Evolutionary conservation across 108 stramenopile genomes (phyloP).

Genomic region (Seminavis robusta): DNA sequence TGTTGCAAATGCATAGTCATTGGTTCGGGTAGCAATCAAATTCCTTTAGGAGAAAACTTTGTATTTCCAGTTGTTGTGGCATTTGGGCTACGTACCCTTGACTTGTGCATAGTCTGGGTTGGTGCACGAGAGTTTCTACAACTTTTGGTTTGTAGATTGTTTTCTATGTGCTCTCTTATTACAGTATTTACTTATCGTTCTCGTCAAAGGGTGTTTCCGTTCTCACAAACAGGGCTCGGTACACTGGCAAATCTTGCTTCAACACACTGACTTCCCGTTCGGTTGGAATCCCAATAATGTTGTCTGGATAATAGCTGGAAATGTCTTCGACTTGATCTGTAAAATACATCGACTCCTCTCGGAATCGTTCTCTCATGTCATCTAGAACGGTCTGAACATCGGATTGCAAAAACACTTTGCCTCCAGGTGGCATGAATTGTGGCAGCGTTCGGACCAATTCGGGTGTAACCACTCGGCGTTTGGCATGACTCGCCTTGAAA

Average conservation of each 20-base stretch:
- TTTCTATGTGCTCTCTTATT: too few species aligned
- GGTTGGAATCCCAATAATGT: slow-evolving; percentile 75
- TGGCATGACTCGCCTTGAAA: slow-evolving; percentile 71
- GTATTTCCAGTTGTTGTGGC: too few species aligned
- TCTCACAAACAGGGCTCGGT: slow-evolving; percentile 56
- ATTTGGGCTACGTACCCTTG: too few species aligned
- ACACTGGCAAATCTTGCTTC: slow-evolving; percentile 69
- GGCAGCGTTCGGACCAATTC: slow-evolving; percentile 64
- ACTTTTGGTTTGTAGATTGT: too few species aligned
- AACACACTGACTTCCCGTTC: slow-evolving; percentile 86
- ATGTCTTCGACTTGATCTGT: slow-evolving; percentile 34
- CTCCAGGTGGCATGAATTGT: slow-evolving; percentile 48
- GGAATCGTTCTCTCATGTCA: slow-evolving; percentile 78
- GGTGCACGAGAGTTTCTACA: too few species aligned
- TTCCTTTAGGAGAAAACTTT: too few species aligned
- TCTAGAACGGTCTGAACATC: slow-evolving; percentile 77
- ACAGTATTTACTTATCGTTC: too few species aligned
- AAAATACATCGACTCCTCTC: slow-evolving; percentile 44
- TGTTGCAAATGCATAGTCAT: too few species aligned
- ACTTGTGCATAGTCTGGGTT: too few species aligned
- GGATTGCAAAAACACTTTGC: slow-evolving; percentile 66
- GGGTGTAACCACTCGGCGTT: slow-evolving; percentile 78
- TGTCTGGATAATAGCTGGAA: slow-evolving; percentile 54
- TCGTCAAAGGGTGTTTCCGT: too few species aligned
- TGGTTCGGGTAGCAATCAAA: too few species aligned